Conservation (phyloP, 176 grass and related monocot species). For the Zea mays region DNA sequence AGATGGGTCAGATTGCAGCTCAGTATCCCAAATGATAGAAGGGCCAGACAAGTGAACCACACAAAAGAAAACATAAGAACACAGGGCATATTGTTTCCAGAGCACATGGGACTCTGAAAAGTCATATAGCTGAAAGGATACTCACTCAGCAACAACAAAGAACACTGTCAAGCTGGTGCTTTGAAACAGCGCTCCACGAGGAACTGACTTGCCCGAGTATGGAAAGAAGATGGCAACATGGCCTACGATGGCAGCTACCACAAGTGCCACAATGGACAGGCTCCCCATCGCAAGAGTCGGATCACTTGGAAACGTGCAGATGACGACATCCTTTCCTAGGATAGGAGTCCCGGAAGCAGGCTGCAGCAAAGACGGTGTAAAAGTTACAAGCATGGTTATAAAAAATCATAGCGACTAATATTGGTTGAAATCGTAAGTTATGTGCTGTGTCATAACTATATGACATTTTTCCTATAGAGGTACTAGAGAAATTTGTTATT, state of each 20-base stretch:
- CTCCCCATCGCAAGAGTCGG: slow-evolving; percentile 59
- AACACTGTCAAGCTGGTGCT: slow-evolving; percentile 65
- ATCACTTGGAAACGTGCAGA: slow-evolving; percentile 78
- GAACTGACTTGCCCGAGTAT: slow-evolving; percentile 67
- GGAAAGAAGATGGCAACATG: slow-evolving; percentile 58
- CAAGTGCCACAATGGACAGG: slow-evolving; percentile 53
- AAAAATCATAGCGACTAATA: not conserved
- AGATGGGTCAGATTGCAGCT: slow-evolving; percentile 9
- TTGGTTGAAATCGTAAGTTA: not conserved
- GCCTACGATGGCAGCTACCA: slow-evolving; percentile 43
- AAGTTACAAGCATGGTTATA: not conserved
- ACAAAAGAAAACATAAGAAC: not conserved
- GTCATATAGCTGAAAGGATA: slow-evolving; percentile 3
- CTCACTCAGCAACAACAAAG: slow-evolving; percentile 75
- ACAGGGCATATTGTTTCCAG: not conserved
- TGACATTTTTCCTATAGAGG: not conserved
- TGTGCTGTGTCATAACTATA: not conserved
- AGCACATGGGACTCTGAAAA: not conserved
- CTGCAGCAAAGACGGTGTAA: slow-evolving; percentile 37
- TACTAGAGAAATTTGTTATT: too few species aligned
- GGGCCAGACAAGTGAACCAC: not conserved
- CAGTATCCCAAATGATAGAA: slow-evolving; percentile 13
- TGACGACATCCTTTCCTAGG: slow-evolving; percentile 52
- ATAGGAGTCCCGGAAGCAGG: slow-evolving; percentile 64
- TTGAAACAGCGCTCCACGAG: slow-evolving; percentile 50